phyloP scores from a whole-genome alignment of 1,284 basidiomycete species.

The Thelephora terrestris region DNA sequence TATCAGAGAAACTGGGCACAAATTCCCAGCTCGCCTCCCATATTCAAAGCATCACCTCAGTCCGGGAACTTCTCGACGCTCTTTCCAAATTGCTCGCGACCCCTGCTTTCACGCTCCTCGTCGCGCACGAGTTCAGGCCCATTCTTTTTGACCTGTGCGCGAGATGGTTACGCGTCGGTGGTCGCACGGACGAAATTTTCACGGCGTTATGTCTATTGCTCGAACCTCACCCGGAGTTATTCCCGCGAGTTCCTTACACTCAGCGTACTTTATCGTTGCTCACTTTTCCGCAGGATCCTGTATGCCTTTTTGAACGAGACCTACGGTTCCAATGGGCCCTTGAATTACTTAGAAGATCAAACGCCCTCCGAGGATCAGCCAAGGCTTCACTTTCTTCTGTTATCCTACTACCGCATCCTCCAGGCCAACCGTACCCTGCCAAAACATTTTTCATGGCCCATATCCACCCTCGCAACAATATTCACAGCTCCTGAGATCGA shows the following conservation, averaged over 20 bases:
- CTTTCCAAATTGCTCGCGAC: conserved; percentile 41
- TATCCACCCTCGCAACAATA: conserved; percentile 45
- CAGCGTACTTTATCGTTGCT: conserved; percentile 6
- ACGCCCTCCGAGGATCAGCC: conserved; percentile 27
- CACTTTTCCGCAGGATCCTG: conserved; percentile 32
- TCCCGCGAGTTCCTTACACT: conserved; percentile 44
- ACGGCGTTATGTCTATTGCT: conserved; percentile 51
- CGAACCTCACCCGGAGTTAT: conserved; percentile 65
- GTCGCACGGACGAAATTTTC: conserved; percentile 41
- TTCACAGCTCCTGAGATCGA: conserved; percentile 52
- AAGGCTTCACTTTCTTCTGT: conserved; percentile 55
- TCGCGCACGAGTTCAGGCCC: conserved; percentile 56
- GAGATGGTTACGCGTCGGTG: conserved; percentile 48
- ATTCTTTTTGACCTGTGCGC: conserved; percentile 63
- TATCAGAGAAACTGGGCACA: conserved; percentile 31
- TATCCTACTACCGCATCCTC: conserved; percentile 76
- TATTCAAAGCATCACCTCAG: conserved; percentile 29
- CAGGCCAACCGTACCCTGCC: conserved; percentile 64
- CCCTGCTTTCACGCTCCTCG: conserved; percentile 42
- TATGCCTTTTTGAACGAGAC: conserved; percentile 35
- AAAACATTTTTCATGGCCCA: conserved; percentile 51
- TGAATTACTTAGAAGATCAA: conserved; percentile 31
- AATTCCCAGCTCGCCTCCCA: conserved; percentile 25
- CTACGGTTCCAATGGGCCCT: conserved; percentile 43
- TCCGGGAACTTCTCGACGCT: conserved; percentile 27